phyloP scores from a whole-genome alignment of 225 moss, liverwort and hornwort genomes.

The Neckera pumila region DNA sequence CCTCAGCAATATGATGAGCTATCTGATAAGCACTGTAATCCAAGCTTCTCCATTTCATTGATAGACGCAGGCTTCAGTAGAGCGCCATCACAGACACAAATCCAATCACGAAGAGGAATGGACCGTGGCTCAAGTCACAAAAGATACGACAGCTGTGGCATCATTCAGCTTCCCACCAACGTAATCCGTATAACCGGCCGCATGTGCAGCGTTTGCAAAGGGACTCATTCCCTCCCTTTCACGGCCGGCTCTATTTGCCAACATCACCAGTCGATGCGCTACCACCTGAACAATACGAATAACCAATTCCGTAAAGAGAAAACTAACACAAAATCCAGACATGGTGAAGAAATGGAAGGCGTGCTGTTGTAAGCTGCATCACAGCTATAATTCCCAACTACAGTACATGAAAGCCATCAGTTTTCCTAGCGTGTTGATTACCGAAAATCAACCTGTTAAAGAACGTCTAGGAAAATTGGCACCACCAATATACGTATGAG shows the following conservation, averaged over 20 bases:
- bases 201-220: slow-evolving; percentile 56
- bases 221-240: slow-evolving; percentile 39
- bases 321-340: not conserved
- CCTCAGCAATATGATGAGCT: not conserved
- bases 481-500: not conserved
- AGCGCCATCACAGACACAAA: not conserved
- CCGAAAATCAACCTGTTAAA: not conserved
- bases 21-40: not conserved
- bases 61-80: not conserved
- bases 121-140: slow-evolving; percentile 21
- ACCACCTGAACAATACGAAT: slow-evolving; percentile 21
- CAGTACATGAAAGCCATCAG: not conserved
- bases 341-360: not conserved
- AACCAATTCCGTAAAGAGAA: not conserved
- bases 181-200: slow-evolving; percentile 32
- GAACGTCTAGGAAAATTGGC: not conserved
- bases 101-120: not conserved
- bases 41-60: not conserved
- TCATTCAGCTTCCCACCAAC: slow-evolving; percentile 81
- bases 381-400: not conserved
- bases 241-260: slow-evolving; percentile 44
- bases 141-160: slow-evolving; percentile 65
- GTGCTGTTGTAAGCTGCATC: not conserved
- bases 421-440: not conserved
- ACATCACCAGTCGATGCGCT: slow-evolving; percentile 40